Base-by-base conservation (phyloP, 2,329 filamentous ascomycete species). In the Ascochyta koolunga region DNA sequence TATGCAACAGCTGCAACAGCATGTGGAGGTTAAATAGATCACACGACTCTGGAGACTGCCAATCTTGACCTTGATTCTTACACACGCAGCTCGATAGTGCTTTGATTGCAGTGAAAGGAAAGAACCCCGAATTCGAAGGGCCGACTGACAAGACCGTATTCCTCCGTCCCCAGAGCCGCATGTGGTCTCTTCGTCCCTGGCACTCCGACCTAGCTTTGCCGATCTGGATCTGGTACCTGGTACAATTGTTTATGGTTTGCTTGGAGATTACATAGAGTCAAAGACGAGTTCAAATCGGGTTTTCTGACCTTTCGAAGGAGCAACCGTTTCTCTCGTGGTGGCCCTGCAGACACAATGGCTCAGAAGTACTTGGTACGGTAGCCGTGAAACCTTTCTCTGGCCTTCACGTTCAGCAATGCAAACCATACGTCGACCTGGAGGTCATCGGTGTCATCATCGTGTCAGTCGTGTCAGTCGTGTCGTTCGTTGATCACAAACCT, bases 41-140 rank as follows among this genome's bases (percentile, higher is more conserved):
- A 37, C 39, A 27, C 9, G 10, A 19, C 21, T 18, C 5, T 27
- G 25, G 5, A 2, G 11, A 16, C 18, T 29, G 38, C 35, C 50
- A 48, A 22, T 27, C n/a, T 43, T 13, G n/a, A n/a, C 19, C 13
- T 24, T 39, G 25, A 9, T 32, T 19, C 19, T 21, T n/a, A 18
- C 50, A 39, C 32, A 18, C 31, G 43, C 31, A 19, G 3, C 16
- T 36, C 31, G 18, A 45, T 46, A 24, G 36, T 27, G 42, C 41
- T 24, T 40, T 37, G 42, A n/a, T n/a, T 22, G 35, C 24, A 13
- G 37, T n/a, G 33, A 31, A 36, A 38, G 16, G 42, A 52, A 52
- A 41, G 49, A 21, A 41, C 29, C 13, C 50, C 37, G 37, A 47
- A 15, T 15, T 29, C 16, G 43, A 37, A 42, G 25, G 31, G 24